Conservation (phyloP, 257 asterid genomes). For the Solanum dulcamara region DNA sequence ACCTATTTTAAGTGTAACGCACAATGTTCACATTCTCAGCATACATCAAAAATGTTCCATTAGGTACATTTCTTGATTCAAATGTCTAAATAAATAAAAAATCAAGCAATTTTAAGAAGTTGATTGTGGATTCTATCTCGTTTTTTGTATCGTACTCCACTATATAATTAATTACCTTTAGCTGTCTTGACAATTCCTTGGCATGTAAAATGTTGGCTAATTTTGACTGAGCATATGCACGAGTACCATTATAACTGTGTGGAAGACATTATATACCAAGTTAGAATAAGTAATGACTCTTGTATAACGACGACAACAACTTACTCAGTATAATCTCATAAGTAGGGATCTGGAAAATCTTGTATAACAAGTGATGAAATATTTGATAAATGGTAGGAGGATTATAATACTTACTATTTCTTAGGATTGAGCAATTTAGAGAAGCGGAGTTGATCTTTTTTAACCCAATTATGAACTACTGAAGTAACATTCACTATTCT, state of each 20-base stretch:
- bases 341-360: accelerated
- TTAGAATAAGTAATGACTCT: not conserved
- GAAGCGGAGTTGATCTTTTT: conserved; percentile 41
- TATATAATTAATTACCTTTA: conserved; percentile 41
- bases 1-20: not conserved
- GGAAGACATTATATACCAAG: not conserved
- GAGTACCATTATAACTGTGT: conserved; percentile 76
- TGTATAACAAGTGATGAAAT: not conserved
- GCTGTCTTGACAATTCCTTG: conserved; percentile 74
- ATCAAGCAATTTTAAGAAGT: not conserved
- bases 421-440: conserved; percentile 52
- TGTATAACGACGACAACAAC: not conserved
- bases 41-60: not conserved
- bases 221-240: conserved; percentile 84
- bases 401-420: conserved; percentile 25
- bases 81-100: not conserved
- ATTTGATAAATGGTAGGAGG: not conserved
- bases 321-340: not conserved
- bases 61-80: not conserved
- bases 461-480: conserved; percentile 78
- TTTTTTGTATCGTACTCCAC: not conserved
- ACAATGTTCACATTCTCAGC: not conserved
- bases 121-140: not conserved
- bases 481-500: conserved; percentile 90
- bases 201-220: conserved; percentile 84